Evolutionary conservation across 768 basidiomycete species (phyloP).

Genomic region (Leccinum subgranulosum): DNA sequence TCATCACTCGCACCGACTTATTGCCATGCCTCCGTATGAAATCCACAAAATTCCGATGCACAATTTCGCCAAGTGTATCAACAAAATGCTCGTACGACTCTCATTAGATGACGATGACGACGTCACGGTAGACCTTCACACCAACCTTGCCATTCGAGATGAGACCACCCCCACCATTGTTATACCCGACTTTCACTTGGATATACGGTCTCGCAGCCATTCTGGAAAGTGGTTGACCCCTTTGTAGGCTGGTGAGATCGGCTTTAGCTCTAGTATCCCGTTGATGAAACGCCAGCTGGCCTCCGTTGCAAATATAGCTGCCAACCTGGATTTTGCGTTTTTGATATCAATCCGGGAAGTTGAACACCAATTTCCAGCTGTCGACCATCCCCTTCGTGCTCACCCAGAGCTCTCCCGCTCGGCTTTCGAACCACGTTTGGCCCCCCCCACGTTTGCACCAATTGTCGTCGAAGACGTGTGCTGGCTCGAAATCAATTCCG

Average conservation of each 20-base stretch:
- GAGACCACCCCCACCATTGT: background rate
- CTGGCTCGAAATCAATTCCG: background rate
- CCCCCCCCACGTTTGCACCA: background rate
- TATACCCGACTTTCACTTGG: background rate
- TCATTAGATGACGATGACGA: background rate
- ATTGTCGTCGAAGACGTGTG: background rate
- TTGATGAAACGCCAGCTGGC: background rate
- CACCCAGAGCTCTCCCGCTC: background rate
- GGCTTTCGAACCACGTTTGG: background rate
- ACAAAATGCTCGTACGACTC: background rate
- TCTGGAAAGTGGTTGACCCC: background rate
- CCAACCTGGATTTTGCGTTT: background rate
- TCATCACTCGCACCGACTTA: background rate
- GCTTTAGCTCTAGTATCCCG: background rate
- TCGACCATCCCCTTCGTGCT: background rate
- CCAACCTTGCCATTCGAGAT: background rate
- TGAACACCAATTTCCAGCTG: background rate
- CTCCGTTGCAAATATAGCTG: background rate
- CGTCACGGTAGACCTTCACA: background rate
- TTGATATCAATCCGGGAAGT: background rate
- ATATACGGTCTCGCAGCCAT: background rate
- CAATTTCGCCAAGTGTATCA: background rate
- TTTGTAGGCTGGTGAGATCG: background rate
- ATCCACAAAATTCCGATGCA: background rate
- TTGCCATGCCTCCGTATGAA: background rate